Conservation (phyloP, 2,329 filamentous ascomycete species). For the Exophiala dermatitidis region DNA sequence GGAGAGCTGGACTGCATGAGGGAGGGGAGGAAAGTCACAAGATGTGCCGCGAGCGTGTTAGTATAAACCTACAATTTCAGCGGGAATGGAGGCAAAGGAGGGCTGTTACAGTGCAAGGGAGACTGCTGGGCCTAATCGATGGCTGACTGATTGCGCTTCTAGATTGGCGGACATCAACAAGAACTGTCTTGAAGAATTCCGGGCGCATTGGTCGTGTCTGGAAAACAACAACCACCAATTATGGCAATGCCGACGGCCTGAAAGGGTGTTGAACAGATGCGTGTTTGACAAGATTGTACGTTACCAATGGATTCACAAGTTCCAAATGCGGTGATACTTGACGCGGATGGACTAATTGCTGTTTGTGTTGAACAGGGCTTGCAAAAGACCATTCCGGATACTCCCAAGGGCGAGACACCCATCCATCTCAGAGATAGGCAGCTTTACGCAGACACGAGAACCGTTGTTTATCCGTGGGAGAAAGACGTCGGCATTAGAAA, state of each 20-base stretch:
- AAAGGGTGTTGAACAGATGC: slow-evolving; percentile 89
- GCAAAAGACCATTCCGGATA: slow-evolving; percentile 71
- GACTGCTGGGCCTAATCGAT: background rate
- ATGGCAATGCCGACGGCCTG: slow-evolving; percentile 84
- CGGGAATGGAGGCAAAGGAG: slow-evolving; percentile 7
- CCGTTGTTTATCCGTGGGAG: slow-evolving; percentile 22
- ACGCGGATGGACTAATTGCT: background rate
- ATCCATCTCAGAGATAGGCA: slow-evolving; percentile 61
- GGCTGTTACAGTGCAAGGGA: background rate
- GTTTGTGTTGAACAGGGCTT: slow-evolving; percentile 52
- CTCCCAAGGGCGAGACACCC: slow-evolving; percentile 61
- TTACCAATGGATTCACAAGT: background rate
- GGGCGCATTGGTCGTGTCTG: slow-evolving; percentile 87
- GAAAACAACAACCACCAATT: slow-evolving; percentile 97
- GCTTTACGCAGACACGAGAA: slow-evolving; percentile 34
- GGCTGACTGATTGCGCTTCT: slow-evolving; percentile 17
- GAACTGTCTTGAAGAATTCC: slow-evolving; percentile 84
- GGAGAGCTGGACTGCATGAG: slow-evolving; percentile 93
- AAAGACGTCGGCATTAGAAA: slow-evolving; percentile 26
- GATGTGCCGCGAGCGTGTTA: slow-evolving; percentile 94
- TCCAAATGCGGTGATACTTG: background rate
- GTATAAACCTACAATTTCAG: slow-evolving; percentile 43
- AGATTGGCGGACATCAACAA: slow-evolving; percentile 95
- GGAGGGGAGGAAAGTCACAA: slow-evolving; percentile 91
- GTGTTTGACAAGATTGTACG: slow-evolving; percentile 91